These are phyloP conservation scores for Pezicula rhizophila DNA, from an alignment of 2,329 filamentous ascomycete species.

Conservation along the genomic window DNA sequence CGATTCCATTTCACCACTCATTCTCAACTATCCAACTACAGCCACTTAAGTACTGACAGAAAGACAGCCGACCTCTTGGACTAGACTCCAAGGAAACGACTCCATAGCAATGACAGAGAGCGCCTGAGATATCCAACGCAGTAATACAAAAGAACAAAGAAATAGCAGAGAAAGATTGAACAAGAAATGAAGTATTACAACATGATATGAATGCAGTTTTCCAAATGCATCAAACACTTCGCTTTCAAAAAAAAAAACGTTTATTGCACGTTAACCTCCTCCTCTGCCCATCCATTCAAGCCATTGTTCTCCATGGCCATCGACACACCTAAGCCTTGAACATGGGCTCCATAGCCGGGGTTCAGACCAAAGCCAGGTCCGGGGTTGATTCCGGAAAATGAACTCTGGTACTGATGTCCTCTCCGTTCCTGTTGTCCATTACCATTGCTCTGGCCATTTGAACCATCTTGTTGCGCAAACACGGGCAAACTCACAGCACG, in stretches of 20 bases:
- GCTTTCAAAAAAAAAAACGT: background rate
- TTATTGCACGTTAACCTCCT: slow-evolving; percentile 31
- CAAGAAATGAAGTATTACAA: slow-evolving; percentile 3
- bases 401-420: slow-evolving; percentile 61
- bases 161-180: background rate
- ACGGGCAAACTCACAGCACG: slow-evolving; percentile 82
- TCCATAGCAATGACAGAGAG: too few relatives aligned
- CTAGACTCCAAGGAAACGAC: too few relatives aligned
- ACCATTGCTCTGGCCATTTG: slow-evolving; percentile 23
- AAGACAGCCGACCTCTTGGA: too few relatives aligned
- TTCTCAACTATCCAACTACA: too few relatives aligned
- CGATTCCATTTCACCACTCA: too few relatives aligned
- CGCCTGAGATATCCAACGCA: too few relatives aligned
- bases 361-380: slow-evolving; percentile 13
- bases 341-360: slow-evolving; percentile 17
- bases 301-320: slow-evolving; percentile 55
- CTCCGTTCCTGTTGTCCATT: slow-evolving; percentile 39
- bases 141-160: background rate
- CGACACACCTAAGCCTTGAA: slow-evolving; percentile 49
- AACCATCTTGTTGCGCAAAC: slow-evolving; percentile 57
- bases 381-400: slow-evolving; percentile 34
- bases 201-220: slow-evolving; percentile 17
- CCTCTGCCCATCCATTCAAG: slow-evolving; percentile 62
- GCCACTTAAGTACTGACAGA: too few relatives aligned
- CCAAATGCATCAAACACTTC: slow-evolving; percentile 2